Percentiles rank a stretch among this genome's conserved stretches.
These are phyloP conservation scores for Rhizophora apiculata DNA, from an alignment of 345 rosid species.

Conservation along the genomic window DNA sequence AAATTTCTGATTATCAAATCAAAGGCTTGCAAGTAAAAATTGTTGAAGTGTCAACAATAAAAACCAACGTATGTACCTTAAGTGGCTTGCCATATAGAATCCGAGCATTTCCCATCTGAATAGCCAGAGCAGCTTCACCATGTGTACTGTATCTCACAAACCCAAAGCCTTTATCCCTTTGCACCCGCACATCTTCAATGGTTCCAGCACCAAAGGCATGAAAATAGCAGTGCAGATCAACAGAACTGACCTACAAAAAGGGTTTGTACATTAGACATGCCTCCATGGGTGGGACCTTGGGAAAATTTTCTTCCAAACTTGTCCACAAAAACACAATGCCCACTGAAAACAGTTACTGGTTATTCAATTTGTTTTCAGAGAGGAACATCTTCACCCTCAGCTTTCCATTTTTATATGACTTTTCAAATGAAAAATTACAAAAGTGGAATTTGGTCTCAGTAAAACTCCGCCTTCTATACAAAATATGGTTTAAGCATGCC, in stretches of 20 bases:
- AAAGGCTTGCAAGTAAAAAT: too few species aligned
- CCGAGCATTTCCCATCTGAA: conserved; percentile 79
- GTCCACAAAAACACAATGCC: conserved; percentile 1
- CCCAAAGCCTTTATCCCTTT: conserved; percentile 95
- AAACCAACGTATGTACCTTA: conserved; percentile 43
- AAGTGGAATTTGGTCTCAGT: too few species aligned
- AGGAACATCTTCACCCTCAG: too few species aligned
- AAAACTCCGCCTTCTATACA: too few species aligned
- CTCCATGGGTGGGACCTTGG: too few species aligned
- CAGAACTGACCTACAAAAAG: conserved; percentile 17
- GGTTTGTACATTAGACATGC: background rate
- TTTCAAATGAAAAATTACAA: too few species aligned
- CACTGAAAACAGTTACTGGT: background rate
- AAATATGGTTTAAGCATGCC: too few species aligned
- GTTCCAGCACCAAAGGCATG: conserved; percentile 81
- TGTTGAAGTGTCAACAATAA: too few species aligned
- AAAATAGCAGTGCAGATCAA: conserved; percentile 84
- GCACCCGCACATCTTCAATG: conserved; percentile 91
- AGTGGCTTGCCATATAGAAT: conserved; percentile 73
- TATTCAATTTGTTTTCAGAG: too few species aligned
- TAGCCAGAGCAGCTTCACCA: conserved; percentile 82
- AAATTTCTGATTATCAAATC: too few species aligned
- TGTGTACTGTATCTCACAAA: conserved; percentile 88
- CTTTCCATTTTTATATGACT: too few species aligned
- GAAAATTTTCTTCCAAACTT: background rate